Percentiles rank a stretch among this genome's conserved stretches.
These are phyloP conservation scores for Bruguiera hainesii DNA, from an alignment of 441 rosid species.

Conservation along the genomic window DNA sequence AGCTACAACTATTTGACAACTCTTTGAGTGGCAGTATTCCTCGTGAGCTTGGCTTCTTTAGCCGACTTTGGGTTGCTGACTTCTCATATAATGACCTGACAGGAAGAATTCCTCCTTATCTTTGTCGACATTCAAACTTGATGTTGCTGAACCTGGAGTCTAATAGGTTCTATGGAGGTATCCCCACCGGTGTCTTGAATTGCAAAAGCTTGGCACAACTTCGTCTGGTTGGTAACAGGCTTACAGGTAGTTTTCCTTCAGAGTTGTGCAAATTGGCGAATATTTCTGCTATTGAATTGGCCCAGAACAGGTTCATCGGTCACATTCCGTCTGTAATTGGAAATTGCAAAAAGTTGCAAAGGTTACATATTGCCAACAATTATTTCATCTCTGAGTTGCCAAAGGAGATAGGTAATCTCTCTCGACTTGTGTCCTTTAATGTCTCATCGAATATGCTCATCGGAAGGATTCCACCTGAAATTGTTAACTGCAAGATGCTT, in stretches of 20 bases:
- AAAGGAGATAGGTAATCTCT: conserved; percentile 67
- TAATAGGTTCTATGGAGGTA: conserved; percentile 64
- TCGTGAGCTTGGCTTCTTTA: conserved; percentile 63
- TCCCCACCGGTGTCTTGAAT: conserved; percentile 58
- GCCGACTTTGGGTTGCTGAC: conserved; percentile 86
- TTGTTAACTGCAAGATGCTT: conserved; percentile 79
- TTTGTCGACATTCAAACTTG: conserved; percentile 62
- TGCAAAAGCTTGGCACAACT: conserved; percentile 74
- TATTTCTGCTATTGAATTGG: conserved; percentile 81
- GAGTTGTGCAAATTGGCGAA: conserved; percentile 75
- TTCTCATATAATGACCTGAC: conserved; percentile 70
- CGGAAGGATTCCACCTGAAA: conserved; percentile 64
- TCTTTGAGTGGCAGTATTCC: conserved; percentile 71
- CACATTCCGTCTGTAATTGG: conserved; percentile 65
- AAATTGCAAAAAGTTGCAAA: conserved; percentile 70
- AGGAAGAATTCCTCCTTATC: conserved; percentile 77
- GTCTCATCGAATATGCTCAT: conserved; percentile 72
- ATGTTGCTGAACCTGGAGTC: conserved; percentile 72
- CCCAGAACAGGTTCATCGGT: conserved; percentile 78
- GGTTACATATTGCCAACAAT: conserved; percentile 86
- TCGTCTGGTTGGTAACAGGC: conserved; percentile 63
- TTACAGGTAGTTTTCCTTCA: conserved; percentile 83
- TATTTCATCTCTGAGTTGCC: conserved; percentile 67
- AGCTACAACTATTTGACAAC: conserved; percentile 83
- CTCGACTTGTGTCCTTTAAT: conserved; percentile 79